Percentiles rank a stretch among this genome's conserved stretches.
These are phyloP conservation scores for Podochytrium sp. DNA, from an alignment of 192 early-diverging fungal genomes.

Conservation along the genomic window DNA sequence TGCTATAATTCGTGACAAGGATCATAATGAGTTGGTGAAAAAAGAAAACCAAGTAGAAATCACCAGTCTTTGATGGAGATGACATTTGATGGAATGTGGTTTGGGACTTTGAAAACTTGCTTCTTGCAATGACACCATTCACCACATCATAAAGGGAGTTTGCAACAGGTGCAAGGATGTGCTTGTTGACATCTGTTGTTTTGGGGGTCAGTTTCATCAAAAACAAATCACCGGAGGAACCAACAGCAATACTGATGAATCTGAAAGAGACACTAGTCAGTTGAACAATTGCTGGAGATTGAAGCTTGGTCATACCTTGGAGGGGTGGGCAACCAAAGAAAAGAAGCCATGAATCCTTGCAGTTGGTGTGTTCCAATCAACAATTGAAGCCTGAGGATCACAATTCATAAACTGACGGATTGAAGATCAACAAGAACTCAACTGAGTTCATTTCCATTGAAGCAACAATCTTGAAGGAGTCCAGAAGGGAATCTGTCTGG, in stretches of 20 bases:
- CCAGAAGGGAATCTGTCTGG: no score
- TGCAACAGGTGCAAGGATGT: conserved; percentile 40
- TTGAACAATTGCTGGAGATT: neutral
- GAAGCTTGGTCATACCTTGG: conserved; percentile 38
- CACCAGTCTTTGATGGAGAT: neutral
- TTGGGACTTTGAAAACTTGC: conserved; percentile 35
- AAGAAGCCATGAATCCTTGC: conserved; percentile 42
- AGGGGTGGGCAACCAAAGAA: conserved; percentile 37
- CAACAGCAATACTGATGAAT: conserved; percentile 61
- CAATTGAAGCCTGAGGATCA: neutral
- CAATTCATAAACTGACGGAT: neutral
- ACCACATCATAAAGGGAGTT: conserved; percentile 42
- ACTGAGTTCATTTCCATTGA: neutral
- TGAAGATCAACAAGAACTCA: neutral
- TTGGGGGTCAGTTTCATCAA: neutral
- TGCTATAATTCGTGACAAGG: no score
- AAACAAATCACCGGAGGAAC: neutral
- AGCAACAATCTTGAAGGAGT: no score
- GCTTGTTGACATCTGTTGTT: conserved; percentile 54
- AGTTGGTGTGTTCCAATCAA: neutral
- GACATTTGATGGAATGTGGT: no score
- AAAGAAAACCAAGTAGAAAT: no score
- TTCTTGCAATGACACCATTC: conserved; percentile 41
- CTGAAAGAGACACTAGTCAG: conserved; percentile 31
- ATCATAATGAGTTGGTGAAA: no score